Conservation (phyloP, 1,284 basidiomycete genomes). For the Ganoderma boninense region DNA sequence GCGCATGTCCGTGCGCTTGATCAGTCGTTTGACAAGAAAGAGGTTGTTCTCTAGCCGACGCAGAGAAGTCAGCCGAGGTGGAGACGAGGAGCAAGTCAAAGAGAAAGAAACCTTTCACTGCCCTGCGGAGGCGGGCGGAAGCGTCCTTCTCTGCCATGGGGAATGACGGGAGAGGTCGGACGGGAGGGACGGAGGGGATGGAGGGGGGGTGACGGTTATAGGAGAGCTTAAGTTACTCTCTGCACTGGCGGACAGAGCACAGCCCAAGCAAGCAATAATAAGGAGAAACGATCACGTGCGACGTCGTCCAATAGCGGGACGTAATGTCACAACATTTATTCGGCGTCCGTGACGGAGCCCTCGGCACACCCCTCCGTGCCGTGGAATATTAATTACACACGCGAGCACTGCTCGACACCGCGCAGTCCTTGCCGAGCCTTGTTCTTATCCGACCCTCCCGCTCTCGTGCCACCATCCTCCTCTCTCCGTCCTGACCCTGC, state of each 20-base stretch:
- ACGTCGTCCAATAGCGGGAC: background rate
- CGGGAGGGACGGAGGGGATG: conserved; percentile 17
- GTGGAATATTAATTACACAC: background rate
- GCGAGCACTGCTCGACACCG: background rate
- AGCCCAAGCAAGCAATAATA: conserved; percentile 36
- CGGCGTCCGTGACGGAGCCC: conserved; percentile 9
- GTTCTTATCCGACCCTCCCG: conserved; percentile 7
- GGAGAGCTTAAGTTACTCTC: conserved; percentile 25
- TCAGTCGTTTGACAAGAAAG: conserved; percentile 84
- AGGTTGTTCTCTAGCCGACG: conserved; percentile 84
- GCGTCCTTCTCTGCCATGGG: conserved; percentile 84
- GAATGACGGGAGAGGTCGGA: conserved; percentile 22
- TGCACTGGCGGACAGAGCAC: conserved; percentile 33
- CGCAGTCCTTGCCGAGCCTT: conserved; percentile 12
- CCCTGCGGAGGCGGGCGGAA: conserved; percentile 75
- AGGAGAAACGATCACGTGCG: conserved; percentile 33
- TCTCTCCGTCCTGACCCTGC: background rate
- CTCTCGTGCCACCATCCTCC: conserved; percentile 1
- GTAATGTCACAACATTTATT: conserved; percentile 7
- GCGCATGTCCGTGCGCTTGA: conserved; percentile 84
- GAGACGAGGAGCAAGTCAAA: conserved; percentile 30
- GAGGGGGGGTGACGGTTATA: conserved; percentile 24
- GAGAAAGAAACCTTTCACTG: conserved; percentile 71
- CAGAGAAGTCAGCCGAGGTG: conserved; percentile 21
- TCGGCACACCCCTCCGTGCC: conserved; percentile 16